phyloP scores from a whole-genome alignment of 2,329 filamentous ascomycete species.

The Anisogramma anomala region DNA sequence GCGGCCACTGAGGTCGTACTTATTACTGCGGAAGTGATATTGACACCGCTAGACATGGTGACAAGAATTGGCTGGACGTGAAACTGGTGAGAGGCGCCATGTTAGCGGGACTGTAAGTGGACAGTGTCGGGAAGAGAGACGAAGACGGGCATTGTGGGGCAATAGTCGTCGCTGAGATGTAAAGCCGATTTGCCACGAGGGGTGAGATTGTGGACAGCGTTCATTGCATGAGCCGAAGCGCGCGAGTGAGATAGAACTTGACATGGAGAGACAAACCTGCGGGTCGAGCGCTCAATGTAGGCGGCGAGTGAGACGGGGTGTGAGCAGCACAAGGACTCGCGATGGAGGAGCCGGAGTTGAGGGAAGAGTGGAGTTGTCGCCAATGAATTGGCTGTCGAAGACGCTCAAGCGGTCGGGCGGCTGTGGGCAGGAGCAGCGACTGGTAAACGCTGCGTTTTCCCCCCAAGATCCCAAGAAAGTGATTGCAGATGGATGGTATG shows the following conservation, averaged over 20 bases:
- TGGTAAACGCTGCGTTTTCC: too few relatives aligned
- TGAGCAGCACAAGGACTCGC: conserved; percentile 7
- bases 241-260: conserved; percentile 5
- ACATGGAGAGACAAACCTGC: conserved; percentile 6
- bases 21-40: conserved; percentile 1
- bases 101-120: conserved; percentile 8
- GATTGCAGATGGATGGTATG: too few relatives aligned
- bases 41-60: conserved; percentile 14
- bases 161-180: not conserved
- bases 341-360: conserved; percentile 4
- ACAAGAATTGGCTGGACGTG: conserved; percentile 6
- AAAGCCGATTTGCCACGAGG: not conserved
- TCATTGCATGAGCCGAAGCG: conserved; percentile 4
- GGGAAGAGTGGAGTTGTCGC: conserved; percentile 8
- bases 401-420: conserved; percentile 6
- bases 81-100: conserved; percentile 12
- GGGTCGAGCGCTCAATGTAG: conserved; percentile 7
- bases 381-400: conserved; percentile 13
- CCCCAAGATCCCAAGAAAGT: too few relatives aligned
- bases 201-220: not conserved
- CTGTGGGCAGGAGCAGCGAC: conserved; percentile 10
- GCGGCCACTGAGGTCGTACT: conserved; percentile 10
- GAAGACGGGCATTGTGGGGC: not conserved
- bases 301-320: conserved; percentile 6
- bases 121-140: too few relatives aligned